Conservation (phyloP, 202 grass and related monocot species). For the Schoenoplectus triqueter region DNA sequence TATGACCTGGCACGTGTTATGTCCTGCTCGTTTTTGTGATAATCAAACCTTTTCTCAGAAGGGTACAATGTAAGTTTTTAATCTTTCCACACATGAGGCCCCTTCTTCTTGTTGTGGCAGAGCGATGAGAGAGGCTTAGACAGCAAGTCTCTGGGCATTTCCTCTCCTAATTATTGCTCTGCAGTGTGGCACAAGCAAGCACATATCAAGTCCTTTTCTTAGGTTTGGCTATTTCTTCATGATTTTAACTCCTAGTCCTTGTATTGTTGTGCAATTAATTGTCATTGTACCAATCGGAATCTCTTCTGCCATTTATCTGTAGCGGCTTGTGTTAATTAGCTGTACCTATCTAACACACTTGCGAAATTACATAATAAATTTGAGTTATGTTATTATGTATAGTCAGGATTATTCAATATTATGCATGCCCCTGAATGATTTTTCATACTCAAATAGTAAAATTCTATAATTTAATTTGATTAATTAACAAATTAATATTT, state of each 20-base stretch:
- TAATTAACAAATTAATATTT: no score
- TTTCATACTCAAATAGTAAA: no score
- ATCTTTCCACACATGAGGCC: background rate
- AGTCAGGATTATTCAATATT: no score
- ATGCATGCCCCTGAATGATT: no score
- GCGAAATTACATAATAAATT: background rate
- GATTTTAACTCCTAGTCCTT: constrained; percentile 32
- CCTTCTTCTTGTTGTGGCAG: background rate
- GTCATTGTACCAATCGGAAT: constrained; percentile 22
- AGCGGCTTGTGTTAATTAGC: background rate
- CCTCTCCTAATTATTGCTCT: constrained; percentile 37
- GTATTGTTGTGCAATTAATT: constrained; percentile 36
- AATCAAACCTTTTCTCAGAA: background rate
- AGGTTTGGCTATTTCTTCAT: constrained; percentile 18
- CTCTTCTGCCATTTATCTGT: constrained; percentile 20
- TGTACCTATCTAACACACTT: background rate
- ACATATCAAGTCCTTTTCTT: constrained; percentile 40
- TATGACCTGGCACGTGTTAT: background rate
- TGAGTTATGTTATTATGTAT: no score
- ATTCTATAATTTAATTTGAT: no score
- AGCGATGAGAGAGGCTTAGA: constrained; percentile 4
- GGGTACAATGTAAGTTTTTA: background rate
- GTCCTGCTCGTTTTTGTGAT: background rate
- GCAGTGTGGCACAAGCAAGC: constrained; percentile 18
- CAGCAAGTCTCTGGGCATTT: constrained; percentile 8